Conservation (phyloP, 345 rosid species). For the Euphorbia lathyris region DNA sequence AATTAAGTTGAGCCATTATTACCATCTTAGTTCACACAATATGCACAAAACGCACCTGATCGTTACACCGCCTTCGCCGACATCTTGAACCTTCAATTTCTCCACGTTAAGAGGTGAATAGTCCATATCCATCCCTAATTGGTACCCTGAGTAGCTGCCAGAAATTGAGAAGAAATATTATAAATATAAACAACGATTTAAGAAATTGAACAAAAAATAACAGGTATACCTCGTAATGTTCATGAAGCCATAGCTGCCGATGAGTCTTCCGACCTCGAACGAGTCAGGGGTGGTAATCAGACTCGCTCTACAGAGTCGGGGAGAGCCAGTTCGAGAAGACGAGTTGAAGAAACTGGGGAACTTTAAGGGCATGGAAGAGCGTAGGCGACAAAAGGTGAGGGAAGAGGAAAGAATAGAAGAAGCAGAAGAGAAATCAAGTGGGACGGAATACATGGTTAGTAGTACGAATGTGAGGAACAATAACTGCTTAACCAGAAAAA, state of each 20-base stretch:
- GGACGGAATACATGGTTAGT: conserved; percentile 21
- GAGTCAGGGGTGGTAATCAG: conserved; percentile 68
- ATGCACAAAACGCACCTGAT: conserved; percentile 50
- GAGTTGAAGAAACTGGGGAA: conserved; percentile 19
- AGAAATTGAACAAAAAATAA: background rate
- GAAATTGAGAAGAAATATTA: background rate
- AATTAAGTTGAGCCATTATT: background rate
- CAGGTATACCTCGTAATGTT: conserved; percentile 65
- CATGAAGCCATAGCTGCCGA: conserved; percentile 94
- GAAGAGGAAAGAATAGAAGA: conserved; percentile 3
- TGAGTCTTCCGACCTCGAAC: conserved; percentile 84
- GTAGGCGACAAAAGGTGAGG: conserved; percentile 9
- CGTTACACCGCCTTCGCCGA: conserved; percentile 84
- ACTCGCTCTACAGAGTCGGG: conserved; percentile 47
- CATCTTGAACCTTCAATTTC: conserved; percentile 63
- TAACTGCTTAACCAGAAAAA: background rate
- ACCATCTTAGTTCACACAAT: background rate
- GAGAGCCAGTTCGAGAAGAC: conserved; percentile 23
- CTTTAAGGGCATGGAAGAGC: conserved; percentile 13
- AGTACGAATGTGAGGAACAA: background rate
- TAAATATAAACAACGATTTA: background rate
- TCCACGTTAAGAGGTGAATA: conserved; percentile 39
- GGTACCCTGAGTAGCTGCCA: conserved; percentile 64
- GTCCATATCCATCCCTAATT: conserved; percentile 46
- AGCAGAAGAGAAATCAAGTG: conserved; percentile 19